These are phyloP conservation scores for Pholiota conissans DNA, from an alignment of 768 basidiomycete genomes.

Conservation along the genomic window DNA sequence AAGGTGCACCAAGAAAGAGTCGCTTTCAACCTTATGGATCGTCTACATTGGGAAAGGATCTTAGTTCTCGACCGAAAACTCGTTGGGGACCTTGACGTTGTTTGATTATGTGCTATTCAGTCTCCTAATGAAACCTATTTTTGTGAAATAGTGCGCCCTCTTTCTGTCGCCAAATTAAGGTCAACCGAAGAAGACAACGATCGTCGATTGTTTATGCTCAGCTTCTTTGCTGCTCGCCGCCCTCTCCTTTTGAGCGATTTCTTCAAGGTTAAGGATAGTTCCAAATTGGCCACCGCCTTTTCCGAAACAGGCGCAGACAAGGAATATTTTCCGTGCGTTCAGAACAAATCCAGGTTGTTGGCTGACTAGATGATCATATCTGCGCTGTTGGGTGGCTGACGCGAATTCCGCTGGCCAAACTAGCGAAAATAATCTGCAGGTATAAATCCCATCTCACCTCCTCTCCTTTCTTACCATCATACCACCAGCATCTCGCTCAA, in stretches of 20 bases:
- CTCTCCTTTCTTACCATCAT: not conserved
- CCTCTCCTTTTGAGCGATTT: not conserved
- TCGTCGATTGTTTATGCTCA: not conserved
- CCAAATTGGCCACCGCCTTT: not conserved
- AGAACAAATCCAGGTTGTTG: not conserved
- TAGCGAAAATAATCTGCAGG: not conserved
- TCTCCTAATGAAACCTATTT: not conserved
- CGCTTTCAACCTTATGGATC: slow-evolving; percentile 29
- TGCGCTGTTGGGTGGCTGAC: not conserved
- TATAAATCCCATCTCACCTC: not conserved
- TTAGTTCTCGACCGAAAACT: slow-evolving; percentile 14
- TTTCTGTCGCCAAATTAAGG: not conserved
- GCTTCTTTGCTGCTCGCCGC: too few relatives aligned
- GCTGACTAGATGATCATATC: not conserved
- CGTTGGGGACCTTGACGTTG: slow-evolving; percentile 18
- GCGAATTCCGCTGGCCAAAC: not conserved
- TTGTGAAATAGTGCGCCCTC: not conserved
- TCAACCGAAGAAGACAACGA: not conserved
- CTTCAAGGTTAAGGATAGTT: not conserved
- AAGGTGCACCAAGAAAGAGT: slow-evolving; percentile 24
- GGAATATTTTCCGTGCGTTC: not conserved
- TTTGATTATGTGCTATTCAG: not conserved
- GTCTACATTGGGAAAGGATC: slow-evolving; percentile 3
- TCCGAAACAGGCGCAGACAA: not conserved
- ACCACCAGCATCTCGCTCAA: not conserved